Evolutionary conservation across 2,329 filamentous ascomycete species (phyloP), one percentile per base, ranked within the genome.

Genomic region (Diaporthe sp.): DNA sequence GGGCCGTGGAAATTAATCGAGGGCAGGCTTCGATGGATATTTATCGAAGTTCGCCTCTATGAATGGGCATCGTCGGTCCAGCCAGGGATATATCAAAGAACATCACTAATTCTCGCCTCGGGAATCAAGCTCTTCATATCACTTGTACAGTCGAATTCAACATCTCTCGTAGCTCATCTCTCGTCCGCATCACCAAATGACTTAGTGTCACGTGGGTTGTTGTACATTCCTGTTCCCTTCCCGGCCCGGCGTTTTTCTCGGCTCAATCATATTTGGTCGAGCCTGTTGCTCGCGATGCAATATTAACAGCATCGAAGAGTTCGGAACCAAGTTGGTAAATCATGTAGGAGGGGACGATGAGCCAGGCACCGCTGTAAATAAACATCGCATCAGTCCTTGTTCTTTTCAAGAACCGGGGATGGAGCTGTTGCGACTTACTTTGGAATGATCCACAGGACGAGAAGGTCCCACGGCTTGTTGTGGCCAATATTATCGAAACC

Each of bases 401-500:
- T 51, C 46, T 49, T 22, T 17, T 22, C 22, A 8, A 58, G 15
- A 25, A 19, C 7, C 2, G 13, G 19, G 61, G 53, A 13, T 10
- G 15, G 8, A 31, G 22, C 10, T 25, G n/a, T 46, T n/a, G 8
- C 17, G 13, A 82, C 89, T 80, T 81, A 91, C 89, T 91, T 91
- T 70, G 89, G 89, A 69, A 92, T 87, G 72, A 91, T 87, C 89
- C 89, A 92, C 67, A 91, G 81, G 70, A 87, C 80, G 58, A 91
- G 72, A 44, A 92, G 82, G 61, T 86, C 83, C 19, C 78, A 61
- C 0, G 82, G 59, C 46, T 82, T 78, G 81, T 92, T 92, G 80
- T 92, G 90, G 57, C 89, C 88, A 74, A 92, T 89, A 79, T 90
- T 90, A 78, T 85, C 85, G 78, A 88, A 92, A 49, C 84, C 87